A percentile compares a stretch with the other conserved stretches of the same genome.
Conservation (phyloP, 2,329 filamentous ascomycete species). For the Venturia pyrina region DNA sequence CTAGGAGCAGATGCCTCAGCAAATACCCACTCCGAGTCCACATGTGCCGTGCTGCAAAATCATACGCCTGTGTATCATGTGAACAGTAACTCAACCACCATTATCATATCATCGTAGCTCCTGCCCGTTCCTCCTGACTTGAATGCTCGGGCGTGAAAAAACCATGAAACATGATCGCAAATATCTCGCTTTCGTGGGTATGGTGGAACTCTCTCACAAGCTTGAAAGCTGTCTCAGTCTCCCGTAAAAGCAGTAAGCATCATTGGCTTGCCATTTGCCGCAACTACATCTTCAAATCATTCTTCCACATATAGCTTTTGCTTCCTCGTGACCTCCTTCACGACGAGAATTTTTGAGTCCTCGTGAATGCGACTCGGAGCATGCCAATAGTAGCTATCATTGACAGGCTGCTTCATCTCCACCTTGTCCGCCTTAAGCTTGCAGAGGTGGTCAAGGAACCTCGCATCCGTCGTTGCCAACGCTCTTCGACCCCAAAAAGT, state of each 20-base stretch:
- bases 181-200: not conserved
- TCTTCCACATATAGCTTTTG: constrained; percentile 10
- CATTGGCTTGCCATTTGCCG: not conserved
- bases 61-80: not conserved
- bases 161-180: not conserved
- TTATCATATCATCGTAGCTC: not conserved
- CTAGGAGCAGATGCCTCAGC: not conserved
- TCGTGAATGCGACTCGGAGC: constrained; percentile 5
- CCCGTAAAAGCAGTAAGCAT: not conserved
- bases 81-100: not conserved
- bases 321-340: constrained; percentile 10
- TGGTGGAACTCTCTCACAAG: not conserved
- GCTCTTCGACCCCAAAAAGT: constrained; percentile 32
- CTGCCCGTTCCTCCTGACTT: not conserved
- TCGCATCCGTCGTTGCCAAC: constrained; percentile 26
- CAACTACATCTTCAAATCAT: not conserved
- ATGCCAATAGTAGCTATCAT: constrained; percentile 6
- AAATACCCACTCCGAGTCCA: not conserved
- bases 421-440: constrained; percentile 35
- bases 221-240: not conserved
- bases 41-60: not conserved
- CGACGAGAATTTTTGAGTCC: constrained; percentile 5
- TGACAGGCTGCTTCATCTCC: constrained; percentile 16
- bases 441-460: constrained; percentile 35
- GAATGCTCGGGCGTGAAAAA: not conserved